Evolutionary conservation across 768 basidiomycete genomes (phyloP).

Genomic region (Tephrocybe sp.): DNA sequence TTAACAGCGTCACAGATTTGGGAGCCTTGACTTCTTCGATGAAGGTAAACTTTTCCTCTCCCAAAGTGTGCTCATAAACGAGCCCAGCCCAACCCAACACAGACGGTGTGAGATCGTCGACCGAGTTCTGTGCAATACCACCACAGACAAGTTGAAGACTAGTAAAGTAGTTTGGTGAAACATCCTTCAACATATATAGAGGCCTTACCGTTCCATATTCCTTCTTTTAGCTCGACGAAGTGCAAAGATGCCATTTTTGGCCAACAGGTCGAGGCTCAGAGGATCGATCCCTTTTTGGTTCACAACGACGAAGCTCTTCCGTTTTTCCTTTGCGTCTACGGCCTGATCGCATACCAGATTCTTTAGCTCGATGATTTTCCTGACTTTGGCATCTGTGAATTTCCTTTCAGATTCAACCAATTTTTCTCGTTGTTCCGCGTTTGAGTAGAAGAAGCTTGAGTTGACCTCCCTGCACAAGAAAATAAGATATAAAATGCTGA

Average conservation of each 20-base stretch:
- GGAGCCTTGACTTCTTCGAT: constrained; percentile 95
- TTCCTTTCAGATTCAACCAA: constrained; percentile 95
- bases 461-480: constrained; percentile 82
- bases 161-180: neutral
- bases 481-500: constrained; percentile 14
- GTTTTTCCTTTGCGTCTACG: constrained; percentile 76
- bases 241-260: constrained; percentile 95
- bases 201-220: constrained; percentile 92
- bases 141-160: constrained; percentile 94
- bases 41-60: constrained; percentile 98
- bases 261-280: constrained; percentile 90
- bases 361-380: constrained; percentile 96
- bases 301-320: constrained; percentile 88
- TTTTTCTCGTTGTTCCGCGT: constrained; percentile 97
- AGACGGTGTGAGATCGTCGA: constrained; percentile 90
- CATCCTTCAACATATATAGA: constrained; percentile 3
- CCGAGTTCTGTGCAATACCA: constrained; percentile 94
- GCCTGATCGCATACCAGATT: constrained; percentile 94
- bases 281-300: constrained; percentile 99
- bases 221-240: constrained; percentile 93
- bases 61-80: constrained; percentile 97
- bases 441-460: constrained; percentile 99
- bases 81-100: constrained; percentile 96
- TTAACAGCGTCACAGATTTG: constrained; percentile 90
- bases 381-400: constrained; percentile 91